Evolutionary conservation across 257 asterid genomes (phyloP), one percentile per base, ranked within the genome.

Genomic region (Nicotiana otophora): DNA sequence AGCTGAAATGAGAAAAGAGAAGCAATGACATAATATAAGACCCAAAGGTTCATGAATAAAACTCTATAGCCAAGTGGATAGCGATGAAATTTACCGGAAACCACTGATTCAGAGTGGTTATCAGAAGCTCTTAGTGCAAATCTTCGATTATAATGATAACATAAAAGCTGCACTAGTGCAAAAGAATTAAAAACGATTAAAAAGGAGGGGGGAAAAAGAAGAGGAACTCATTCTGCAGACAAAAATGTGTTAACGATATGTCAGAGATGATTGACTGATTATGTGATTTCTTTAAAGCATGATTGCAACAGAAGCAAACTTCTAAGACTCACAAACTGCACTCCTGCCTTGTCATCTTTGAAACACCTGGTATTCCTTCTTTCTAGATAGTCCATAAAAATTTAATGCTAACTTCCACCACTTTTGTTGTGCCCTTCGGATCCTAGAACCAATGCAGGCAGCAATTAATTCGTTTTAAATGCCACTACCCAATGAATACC

Each of bases 1-100:
- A 88, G 82, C 95, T 90, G 91, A 61, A 83, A 90, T 26, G 83
- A 82, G 42, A 80, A 69, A 84, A 86, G 36, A 69, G 65, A 31
- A 65, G 65, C 74, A 81, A 64, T 48, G 16, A 20, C 61, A 30
- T 51, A 81, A 16, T 55, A 65, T 81, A 48, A 65, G 46, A 58
- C 63, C 12, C 7, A 39, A 20, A 5, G 63, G 1, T 74, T 51
- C 80, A 74, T 48, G 42, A 48, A 3, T 7, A 74, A 23, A 74
- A 55, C 39, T 48, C 63, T 74, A 8, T 1, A 26, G 15, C 16
- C 80, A 48, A 74, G 80, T 26, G 62, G 42, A 74, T 26, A 74
- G 16, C 10, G 39, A 33, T 3, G 42, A 48, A 39, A 70, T 2
- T 42, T 72, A 72, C 33, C 10, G 60, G 62, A 48, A 48, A 51